Evolutionary conservation across 139 green algal genomes (phyloP), one percentile per base, ranked within the genome.

Genomic region (Tetradesmus lagerheimii): DNA sequence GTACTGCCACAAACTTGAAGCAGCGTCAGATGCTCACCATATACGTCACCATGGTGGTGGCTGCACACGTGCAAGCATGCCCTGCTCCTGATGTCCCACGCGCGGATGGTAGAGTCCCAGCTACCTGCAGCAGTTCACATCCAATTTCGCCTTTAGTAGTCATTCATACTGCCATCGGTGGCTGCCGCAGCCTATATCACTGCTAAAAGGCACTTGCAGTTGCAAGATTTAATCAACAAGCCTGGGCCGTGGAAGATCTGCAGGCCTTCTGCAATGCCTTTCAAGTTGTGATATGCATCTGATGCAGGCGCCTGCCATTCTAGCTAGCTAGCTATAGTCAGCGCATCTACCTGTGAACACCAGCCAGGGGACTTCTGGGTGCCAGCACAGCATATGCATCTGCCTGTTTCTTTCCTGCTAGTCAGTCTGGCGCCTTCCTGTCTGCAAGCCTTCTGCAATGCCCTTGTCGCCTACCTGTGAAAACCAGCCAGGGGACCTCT

Each of bases 21-120:
- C 57, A 27, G 57, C 57, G 20, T 6, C 57, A 71, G 18, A 20
- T 71, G 57, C 57, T 71, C 25, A 71, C 57, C 93, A 85, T 96
- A 96, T 71, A 96, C 94, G 83, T 96, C 94, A 1, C 90, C 90
- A 45, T 93, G 92, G 80, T 96, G 94, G 76, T 91, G 74, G 15
- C 39, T 45, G 38, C 81, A 82, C 29, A 92, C 85, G 4, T 83
- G 77, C 37, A 94, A 31, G 79, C 92, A 92, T 27, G 31, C 12
- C 67, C 85, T 89, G 20, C 37, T 93, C 27, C 85, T 86, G 14
- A 80, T 87, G 90, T 96, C 93, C 94, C 94, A 96, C n/a, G 90
- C 79, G 12, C 93, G 90, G 14, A 96, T 90, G 6, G 86, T 93
- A 8, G 89, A 53, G 74, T 96, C 94, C 93, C 94, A 95, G 87